Percentiles rank a stretch among this genome's conserved stretches.
Evolutionary conservation across 2,329 filamentous ascomycete species (phyloP).

Genomic region (Colletotrichum orbiculare): DNA sequence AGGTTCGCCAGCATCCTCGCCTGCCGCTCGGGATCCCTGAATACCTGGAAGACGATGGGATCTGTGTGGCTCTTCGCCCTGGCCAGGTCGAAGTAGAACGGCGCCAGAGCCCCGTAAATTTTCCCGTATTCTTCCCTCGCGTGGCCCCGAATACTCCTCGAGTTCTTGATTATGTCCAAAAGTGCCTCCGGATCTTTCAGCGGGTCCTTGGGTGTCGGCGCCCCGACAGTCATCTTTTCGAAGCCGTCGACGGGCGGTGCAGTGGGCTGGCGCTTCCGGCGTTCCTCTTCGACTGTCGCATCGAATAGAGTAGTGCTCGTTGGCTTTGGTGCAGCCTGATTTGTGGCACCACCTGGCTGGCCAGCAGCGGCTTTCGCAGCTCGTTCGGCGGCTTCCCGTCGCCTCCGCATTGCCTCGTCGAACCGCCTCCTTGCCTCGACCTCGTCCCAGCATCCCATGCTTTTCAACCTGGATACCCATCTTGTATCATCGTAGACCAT

Average conservation of each 20-base stretch:
- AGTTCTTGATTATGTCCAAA: slow-evolving; percentile 75
- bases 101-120: slow-evolving; percentile 87
- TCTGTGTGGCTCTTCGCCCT: slow-evolving; percentile 79
- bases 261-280: slow-evolving; percentile 54
- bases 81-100: slow-evolving; percentile 88
- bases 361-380: slow-evolving; percentile 40
- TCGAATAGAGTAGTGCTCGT: slow-evolving; percentile 77
- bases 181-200: slow-evolving; percentile 71
- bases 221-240: slow-evolving; percentile 75
- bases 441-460: slow-evolving; percentile 94
- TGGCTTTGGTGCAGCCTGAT: slow-evolving; percentile 40
- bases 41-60: slow-evolving; percentile 86
- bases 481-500: slow-evolving; percentile 99
- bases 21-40: slow-evolving; percentile 88
- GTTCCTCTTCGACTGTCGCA: slow-evolving; percentile 74
- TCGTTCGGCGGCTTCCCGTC: slow-evolving; percentile 64
- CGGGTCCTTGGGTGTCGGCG: slow-evolving; percentile 54
- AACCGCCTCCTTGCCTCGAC: slow-evolving; percentile 82
- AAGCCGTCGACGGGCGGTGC: slow-evolving; percentile 72
- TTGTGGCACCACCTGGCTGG: slow-evolving; percentile 37
- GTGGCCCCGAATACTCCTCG: slow-evolving; percentile 82
- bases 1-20: slow-evolving; percentile 89
- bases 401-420: slow-evolving; percentile 74
- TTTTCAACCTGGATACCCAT: slow-evolving; percentile 88
- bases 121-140: slow-evolving; percentile 92